Evolutionary conservation across 2,329 filamentous ascomycete species (phyloP).

Genomic region (Chrysoporthe puriensis): DNA sequence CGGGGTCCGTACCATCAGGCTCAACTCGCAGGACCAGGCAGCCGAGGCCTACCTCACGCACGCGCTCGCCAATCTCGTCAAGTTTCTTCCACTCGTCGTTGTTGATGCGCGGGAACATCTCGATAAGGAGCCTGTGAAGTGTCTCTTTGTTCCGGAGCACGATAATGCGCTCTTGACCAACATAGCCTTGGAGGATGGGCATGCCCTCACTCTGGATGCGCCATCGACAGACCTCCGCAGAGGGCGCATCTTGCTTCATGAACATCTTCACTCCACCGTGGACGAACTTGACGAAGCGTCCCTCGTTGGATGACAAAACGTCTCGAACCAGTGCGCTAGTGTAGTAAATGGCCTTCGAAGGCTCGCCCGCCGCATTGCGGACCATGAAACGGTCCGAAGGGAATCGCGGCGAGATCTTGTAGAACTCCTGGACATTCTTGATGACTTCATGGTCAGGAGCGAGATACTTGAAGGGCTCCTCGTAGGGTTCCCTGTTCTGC

Average conservation of each 20-base stretch:
- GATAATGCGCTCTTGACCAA: conserved; percentile 77
- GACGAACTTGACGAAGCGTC: conserved; percentile 90
- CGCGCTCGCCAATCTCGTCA: conserved; percentile 84
- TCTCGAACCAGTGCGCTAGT: conserved; percentile 82
- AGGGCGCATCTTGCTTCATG: conserved; percentile 93
- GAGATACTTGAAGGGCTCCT: conserved; percentile 96
- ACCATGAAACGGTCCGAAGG: conserved; percentile 94
- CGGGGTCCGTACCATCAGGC: conserved; percentile 65
- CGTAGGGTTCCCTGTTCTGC: conserved; percentile 58
- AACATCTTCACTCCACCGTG: conserved; percentile 99
- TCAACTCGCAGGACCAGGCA: conserved; percentile 89
- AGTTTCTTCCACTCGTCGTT: conserved; percentile 75
- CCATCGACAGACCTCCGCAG: conserved; percentile 86
- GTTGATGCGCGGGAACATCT: conserved; percentile 94
- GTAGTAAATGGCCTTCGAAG: conserved; percentile 96
- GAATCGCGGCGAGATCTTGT: conserved; percentile 81
- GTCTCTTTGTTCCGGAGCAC: conserved; percentile 77
- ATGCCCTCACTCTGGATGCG: conserved; percentile 94
- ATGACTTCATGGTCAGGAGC: conserved; percentile 75
- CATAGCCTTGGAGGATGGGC: conserved; percentile 87
- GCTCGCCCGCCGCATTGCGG: conserved; percentile 85
- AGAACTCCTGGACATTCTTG: conserved; percentile 78
- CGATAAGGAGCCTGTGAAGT: conserved; percentile 78
- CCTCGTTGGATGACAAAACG: conserved; percentile 85
- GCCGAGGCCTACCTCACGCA: conserved; percentile 80